These are phyloP conservation scores for Leucosporidium scottii DNA, from an alignment of 768 basidiomycete genomes.

Conservation along the genomic window DNA sequence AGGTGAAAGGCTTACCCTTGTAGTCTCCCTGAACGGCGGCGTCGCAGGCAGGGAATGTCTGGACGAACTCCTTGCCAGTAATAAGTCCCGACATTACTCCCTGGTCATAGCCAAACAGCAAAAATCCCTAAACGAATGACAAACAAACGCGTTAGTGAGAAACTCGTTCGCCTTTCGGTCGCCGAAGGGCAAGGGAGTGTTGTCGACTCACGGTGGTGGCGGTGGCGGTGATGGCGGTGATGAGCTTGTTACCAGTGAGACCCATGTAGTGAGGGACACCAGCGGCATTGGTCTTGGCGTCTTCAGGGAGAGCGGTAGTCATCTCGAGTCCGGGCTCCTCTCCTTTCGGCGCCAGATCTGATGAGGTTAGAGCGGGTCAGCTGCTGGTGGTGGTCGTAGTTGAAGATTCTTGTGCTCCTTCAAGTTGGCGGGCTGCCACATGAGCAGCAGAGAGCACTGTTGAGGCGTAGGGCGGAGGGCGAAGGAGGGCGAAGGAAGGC, in stretches of 20 bases:
- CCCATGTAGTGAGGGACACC: slow-evolving; percentile 21
- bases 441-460: too few relatives aligned
- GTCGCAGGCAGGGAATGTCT: slow-evolving; percentile 51
- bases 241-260: slow-evolving; percentile 10
- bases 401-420: too few relatives aligned
- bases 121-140: not conserved
- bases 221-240: slow-evolving; percentile 14
- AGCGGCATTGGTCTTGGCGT: slow-evolving; percentile 14
- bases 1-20: not conserved
- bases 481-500: too few relatives aligned
- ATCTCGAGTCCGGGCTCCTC: slow-evolving; percentile 37
- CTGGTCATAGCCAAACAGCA: slow-evolving; percentile 51
- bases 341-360: slow-evolving; percentile 52
- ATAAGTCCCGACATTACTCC: slow-evolving; percentile 64
- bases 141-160: not conserved
- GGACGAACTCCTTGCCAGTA: slow-evolving; percentile 44
- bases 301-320: slow-evolving; percentile 18
- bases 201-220: slow-evolving; percentile 1
- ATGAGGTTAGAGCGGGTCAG: too few relatives aligned
- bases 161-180: not conserved
- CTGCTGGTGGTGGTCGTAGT: too few relatives aligned
- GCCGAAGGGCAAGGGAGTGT: not conserved
- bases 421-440: too few relatives aligned
- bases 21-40: slow-evolving; percentile 12
- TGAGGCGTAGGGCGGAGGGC: too few relatives aligned